Evolutionary conservation across 495 filamentous ascomycete species (phyloP).

Genomic region (Tuber melanosporum): DNA sequence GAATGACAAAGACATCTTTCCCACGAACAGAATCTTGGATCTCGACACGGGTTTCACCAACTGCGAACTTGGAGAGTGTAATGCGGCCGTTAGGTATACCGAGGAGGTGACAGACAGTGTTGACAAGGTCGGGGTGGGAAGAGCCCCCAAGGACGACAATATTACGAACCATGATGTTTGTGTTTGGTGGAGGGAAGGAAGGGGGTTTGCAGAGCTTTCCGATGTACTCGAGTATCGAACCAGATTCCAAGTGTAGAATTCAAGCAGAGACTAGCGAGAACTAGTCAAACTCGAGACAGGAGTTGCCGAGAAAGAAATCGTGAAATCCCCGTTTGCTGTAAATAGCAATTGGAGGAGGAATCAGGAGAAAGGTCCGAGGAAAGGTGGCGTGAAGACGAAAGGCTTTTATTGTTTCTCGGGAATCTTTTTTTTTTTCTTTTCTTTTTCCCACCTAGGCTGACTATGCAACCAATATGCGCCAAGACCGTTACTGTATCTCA

Average conservation of each 20-base stretch:
- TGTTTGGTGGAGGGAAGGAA: constrained; percentile 2
- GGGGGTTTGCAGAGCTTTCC: background rate
- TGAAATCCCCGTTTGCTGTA: background rate
- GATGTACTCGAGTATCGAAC: background rate
- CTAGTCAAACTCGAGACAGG: background rate
- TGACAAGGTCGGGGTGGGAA: constrained; percentile 81
- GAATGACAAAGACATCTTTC: constrained; percentile 97
- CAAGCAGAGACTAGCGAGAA: background rate
- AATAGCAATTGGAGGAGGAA: background rate
- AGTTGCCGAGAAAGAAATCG: background rate
- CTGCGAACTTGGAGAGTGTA: constrained; percentile 81
- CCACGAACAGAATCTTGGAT: constrained; percentile 91
- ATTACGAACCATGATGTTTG: constrained; percentile 74
- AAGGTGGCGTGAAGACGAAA: background rate
- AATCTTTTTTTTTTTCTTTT: background rate
- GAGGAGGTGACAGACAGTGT: constrained; percentile 76
- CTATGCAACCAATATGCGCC: background rate
- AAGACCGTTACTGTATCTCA: constrained; percentile 3
- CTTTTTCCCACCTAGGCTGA: background rate
- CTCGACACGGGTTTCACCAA: constrained; percentile 91
- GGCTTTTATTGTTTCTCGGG: background rate
- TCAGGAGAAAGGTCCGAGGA: background rate
- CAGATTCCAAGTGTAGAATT: background rate
- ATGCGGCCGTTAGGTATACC: constrained; percentile 77
- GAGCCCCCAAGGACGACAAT: constrained; percentile 89